Evolutionary conservation across 163 green algal genomes (phyloP), one percentile per base, ranked within the genome.

Genomic region (Scenedesmus sp.): DNA sequence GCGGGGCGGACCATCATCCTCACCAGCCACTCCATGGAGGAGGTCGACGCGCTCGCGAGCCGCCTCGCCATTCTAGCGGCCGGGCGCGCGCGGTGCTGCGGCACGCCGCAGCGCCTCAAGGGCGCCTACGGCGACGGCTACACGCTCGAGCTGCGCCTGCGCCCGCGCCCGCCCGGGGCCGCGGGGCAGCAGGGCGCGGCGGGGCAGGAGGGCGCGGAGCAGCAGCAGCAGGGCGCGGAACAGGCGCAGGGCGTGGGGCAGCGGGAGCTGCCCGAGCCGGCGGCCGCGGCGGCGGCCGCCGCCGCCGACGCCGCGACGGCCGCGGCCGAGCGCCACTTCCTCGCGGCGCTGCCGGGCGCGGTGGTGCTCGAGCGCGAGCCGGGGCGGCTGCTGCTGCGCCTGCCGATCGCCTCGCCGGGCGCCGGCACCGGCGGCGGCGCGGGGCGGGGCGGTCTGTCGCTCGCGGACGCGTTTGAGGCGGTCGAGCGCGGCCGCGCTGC

Each of bases 1-100:
- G 50, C 77, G 75, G 88, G 88, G 13, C 86, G 87, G 67, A 92
- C 85, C 15, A 87, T 98, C 60, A 69, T 98, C 31, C 87, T 98
- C 36, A 98, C 93, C 7, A 93, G 73, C 24, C 95, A 98, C 87
- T 89, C 78, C 60, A 98, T 98, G 95, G 95, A 98, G 87, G 95
- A 98, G 86, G 94, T 89, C 53, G 95, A 98, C 80, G 93, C 92
- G 42, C 91, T 98, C 66, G 97, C 93, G 80, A 44, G 28, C 3
- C 60, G 77, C 1, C 34, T 86, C 2, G 78, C 54, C 48, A 88
- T 89, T 57, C 71, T 89, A 78, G 63, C 66, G 26, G 73, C 22
- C 31, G 84, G 84, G 2, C 24, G 44, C 66, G 64, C 96, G 64
- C 65, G 73, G 44, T 96, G 91, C 77, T 75, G 95, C 39, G 92